Conservation (phyloP, 1,284 basidiomycete species). For the Cutaneotrichosporon sp. region DNA sequence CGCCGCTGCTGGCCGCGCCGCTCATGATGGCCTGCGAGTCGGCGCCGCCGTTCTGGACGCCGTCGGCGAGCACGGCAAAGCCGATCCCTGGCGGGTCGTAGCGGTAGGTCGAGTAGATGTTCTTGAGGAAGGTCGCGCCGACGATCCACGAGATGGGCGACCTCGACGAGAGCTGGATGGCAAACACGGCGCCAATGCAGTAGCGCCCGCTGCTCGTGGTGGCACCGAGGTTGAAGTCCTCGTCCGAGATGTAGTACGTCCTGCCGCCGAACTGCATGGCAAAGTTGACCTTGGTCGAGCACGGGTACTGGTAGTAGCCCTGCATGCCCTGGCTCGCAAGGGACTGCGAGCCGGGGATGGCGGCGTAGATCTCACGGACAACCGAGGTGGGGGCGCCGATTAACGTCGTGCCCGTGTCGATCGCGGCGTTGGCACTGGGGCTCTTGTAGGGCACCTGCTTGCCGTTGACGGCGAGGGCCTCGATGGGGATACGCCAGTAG, state of each 20-base stretch:
- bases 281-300: slow-evolving; percentile 67
- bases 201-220: slow-evolving; percentile 52
- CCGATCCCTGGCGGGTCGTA: slow-evolving; percentile 56
- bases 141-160: slow-evolving; percentile 72
- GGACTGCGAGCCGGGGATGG: slow-evolving; percentile 67
- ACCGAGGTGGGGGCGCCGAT: slow-evolving; percentile 72
- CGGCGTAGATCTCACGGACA: slow-evolving; percentile 68
- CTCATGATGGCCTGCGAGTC: slow-evolving; percentile 1
- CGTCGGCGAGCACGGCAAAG: slow-evolving; percentile 52
- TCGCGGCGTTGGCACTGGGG: slow-evolving; percentile 44
- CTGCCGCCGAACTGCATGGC: slow-evolving; percentile 71
- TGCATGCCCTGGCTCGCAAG: slow-evolving; percentile 63
- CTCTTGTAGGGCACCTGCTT: slow-evolving; percentile 12
- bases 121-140: slow-evolving; percentile 89
- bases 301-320: slow-evolving; percentile 75
- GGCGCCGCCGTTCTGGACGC: slow-evolving; percentile 11
- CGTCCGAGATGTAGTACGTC: slow-evolving; percentile 64
- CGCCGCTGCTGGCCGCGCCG: background rate
- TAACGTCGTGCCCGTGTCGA: slow-evolving; percentile 78
- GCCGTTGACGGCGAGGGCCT: slow-evolving; percentile 54
- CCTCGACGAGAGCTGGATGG: slow-evolving; percentile 59
- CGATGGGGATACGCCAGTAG: slow-evolving; percentile 58
- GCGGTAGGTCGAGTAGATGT: slow-evolving; percentile 57
- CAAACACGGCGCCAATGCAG: slow-evolving; percentile 87
- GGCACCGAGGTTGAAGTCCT: slow-evolving; percentile 71